A percentile compares a stretch with the other conserved stretches of the same genome.
Evolutionary conservation across 2,329 filamentous ascomycete genomes (phyloP).

Genomic region (Gnomoniopsis sp.): DNA sequence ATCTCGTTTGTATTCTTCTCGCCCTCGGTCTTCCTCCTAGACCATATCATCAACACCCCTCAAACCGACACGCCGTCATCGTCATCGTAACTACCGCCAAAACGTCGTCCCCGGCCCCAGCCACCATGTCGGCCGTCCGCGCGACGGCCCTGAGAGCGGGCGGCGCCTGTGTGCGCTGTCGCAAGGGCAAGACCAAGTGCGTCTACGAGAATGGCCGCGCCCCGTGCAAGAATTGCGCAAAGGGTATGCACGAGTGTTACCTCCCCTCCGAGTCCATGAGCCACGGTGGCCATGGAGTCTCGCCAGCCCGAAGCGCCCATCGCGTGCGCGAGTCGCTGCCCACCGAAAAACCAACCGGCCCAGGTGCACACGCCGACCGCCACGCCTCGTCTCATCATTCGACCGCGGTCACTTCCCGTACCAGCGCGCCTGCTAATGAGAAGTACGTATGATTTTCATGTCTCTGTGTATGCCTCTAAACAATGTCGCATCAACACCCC

Average conservation of each 20-base stretch:
- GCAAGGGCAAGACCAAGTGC: slow-evolving; percentile 63
- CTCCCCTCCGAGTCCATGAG: slow-evolving; percentile 58
- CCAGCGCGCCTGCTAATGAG: slow-evolving; percentile 44
- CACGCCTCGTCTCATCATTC: slow-evolving; percentile 34
- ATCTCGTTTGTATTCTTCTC: background rate
- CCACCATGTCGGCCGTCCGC: slow-evolving; percentile 47
- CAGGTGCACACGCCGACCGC: slow-evolving; percentile 37
- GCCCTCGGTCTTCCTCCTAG: background rate
- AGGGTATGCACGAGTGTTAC: slow-evolving; percentile 63
- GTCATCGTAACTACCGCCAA: background rate
- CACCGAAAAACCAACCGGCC: slow-evolving; percentile 45
- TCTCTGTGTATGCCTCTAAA: slow-evolving; percentile 5
- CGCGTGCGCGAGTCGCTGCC: slow-evolving; percentile 53
- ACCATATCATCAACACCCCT: background rate
- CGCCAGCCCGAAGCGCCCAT: slow-evolving; percentile 50
- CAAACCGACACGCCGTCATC: background rate
- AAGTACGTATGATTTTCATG: slow-evolving; percentile 45
- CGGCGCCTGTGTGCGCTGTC: slow-evolving; percentile 60
- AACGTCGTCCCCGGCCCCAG: background rate
- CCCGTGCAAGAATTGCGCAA: slow-evolving; percentile 62
- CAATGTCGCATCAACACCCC: slow-evolving; percentile 6
- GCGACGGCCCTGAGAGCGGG: slow-evolving; percentile 58
- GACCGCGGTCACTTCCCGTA: slow-evolving; percentile 43
- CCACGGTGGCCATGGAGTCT: slow-evolving; percentile 55
- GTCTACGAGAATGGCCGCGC: slow-evolving; percentile 61